These are phyloP conservation scores for Rhodotorula diobovata DNA, from an alignment of 768 basidiomycete species.

Conservation along the genomic window DNA sequence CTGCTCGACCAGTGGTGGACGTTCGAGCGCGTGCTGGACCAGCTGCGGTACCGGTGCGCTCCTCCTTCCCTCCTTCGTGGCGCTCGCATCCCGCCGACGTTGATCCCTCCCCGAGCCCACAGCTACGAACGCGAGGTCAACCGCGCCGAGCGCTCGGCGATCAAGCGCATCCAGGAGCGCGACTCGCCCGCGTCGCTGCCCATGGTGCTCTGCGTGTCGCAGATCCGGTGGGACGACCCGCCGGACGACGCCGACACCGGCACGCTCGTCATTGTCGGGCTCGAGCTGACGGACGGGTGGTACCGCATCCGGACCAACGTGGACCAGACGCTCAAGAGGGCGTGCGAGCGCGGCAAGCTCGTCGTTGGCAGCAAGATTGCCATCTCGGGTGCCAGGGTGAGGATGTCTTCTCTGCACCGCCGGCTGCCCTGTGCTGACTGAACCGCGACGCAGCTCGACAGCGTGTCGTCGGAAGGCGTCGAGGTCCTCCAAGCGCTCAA, in stretches of 20 bases:
- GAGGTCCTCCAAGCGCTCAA: constrained; percentile 78
- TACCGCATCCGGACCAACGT: constrained; percentile 73
- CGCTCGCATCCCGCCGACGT: neutral
- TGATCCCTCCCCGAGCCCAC: neutral
- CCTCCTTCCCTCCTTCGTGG: neutral
- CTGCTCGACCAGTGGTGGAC: constrained; percentile 65
- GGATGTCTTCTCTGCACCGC: constrained; percentile 42
- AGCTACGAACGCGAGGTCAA: constrained; percentile 89
- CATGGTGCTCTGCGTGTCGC: constrained; percentile 78
- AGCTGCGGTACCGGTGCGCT: constrained; percentile 75
- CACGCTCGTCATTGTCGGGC: constrained; percentile 53
- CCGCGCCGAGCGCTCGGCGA: constrained; percentile 67
- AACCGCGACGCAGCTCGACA: constrained; percentile 56
- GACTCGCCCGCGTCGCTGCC: constrained; percentile 74
- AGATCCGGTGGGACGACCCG: constrained; percentile 57
- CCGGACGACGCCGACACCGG: constrained; percentile 38
- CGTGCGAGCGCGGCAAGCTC: constrained; percentile 63
- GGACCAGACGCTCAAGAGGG: constrained; percentile 68
- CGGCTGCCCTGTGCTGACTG: neutral
- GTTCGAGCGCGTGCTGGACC: constrained; percentile 73
- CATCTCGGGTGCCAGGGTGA: constrained; percentile 70
- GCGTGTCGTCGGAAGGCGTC: constrained; percentile 63
- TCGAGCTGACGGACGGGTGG: constrained; percentile 98
- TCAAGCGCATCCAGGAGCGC: constrained; percentile 74
- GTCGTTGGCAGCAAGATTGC: constrained; percentile 76